A percentile compares a stretch with the other conserved stretches of the same genome.
Conservation (phyloP, 2,329 filamentous ascomycete genomes). For the Aspergillus ochraceus region DNA sequence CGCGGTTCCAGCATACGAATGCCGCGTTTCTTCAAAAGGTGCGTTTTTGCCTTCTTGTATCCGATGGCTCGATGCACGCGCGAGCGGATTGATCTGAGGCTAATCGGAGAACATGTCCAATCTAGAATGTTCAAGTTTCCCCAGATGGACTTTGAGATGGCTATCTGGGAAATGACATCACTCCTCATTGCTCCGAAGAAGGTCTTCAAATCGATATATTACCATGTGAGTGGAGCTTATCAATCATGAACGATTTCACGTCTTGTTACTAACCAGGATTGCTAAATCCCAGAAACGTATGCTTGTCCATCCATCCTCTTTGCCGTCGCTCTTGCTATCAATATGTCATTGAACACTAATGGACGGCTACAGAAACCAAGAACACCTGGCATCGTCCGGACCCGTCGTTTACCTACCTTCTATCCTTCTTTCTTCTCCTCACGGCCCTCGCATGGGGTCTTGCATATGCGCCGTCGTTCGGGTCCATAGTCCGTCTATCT, state of each 20-base stretch:
- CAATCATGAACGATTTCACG: conserved; percentile 11
- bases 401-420: conserved; percentile 68
- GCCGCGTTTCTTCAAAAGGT: conserved; percentile 67
- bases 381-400: conserved; percentile 70
- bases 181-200: conserved; percentile 69
- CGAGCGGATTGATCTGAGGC: neutral
- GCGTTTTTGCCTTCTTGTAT: neutral
- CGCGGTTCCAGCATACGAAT: conserved; percentile 57
- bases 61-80: neutral
- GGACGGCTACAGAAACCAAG: conserved; percentile 58
- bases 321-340: neutral
- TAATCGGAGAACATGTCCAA: conserved; percentile 11
- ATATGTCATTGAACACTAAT: neutral
- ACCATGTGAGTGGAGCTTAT: conserved; percentile 54
- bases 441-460: conserved; percentile 61
- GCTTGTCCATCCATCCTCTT: conserved; percentile 1
- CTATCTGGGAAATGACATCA: conserved; percentile 71
- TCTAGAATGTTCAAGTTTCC: conserved; percentile 66
- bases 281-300: conserved; percentile 40
- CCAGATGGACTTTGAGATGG: conserved; percentile 74
- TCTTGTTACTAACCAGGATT: conserved; percentile 10
- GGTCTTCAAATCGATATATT: conserved; percentile 70
- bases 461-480: conserved; percentile 50
- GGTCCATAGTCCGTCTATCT: conserved; percentile 49
- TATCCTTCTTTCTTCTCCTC: conserved; percentile 64